phyloP scores from a whole-genome alignment of 805 yeast species.

The Candida sphagnicola region DNA sequence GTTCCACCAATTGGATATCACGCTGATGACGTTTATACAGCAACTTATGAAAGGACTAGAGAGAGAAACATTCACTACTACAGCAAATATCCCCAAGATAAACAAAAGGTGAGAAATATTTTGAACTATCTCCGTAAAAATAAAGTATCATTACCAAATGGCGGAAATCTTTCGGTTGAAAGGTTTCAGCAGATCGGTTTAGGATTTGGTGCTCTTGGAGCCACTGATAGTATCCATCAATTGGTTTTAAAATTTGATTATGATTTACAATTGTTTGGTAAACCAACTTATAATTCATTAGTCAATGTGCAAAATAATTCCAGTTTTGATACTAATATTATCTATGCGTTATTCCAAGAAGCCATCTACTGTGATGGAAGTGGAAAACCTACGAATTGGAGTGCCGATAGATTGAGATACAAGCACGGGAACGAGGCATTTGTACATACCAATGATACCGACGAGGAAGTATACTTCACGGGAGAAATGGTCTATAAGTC shows the following conservation, averaged over 20 bases:
- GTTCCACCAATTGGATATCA: slow-evolving; percentile 47
- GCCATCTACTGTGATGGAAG: slow-evolving; percentile 51
- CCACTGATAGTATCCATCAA: slow-evolving; percentile 44
- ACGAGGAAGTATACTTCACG: slow-evolving; percentile 38
- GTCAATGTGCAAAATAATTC: slow-evolving; percentile 25
- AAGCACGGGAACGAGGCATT: slow-evolving; percentile 20
- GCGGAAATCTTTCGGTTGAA: slow-evolving; percentile 46
- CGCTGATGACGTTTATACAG: slow-evolving; percentile 46
- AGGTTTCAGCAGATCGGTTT: slow-evolving; percentile 54
- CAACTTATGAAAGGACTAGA: slow-evolving; percentile 43
- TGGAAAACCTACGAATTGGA: slow-evolving; percentile 37
- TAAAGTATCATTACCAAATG: slow-evolving; percentile 42
- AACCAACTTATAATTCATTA: slow-evolving; percentile 37
- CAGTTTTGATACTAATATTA: slow-evolving; percentile 50
- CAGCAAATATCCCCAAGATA: slow-evolving; percentile 46
- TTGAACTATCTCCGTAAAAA: slow-evolving; percentile 26
- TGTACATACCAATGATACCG: slow-evolving; percentile 13
- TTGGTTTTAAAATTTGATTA: slow-evolving; percentile 37
- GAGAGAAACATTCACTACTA: slow-evolving; percentile 49
- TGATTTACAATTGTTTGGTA: slow-evolving; percentile 33
- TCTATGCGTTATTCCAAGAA: slow-evolving; percentile 56
- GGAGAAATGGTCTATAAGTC: slow-evolving; percentile 55
- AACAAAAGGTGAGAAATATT: slow-evolving; percentile 31
- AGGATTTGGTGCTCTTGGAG: slow-evolving; percentile 48
- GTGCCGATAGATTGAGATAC: slow-evolving; percentile 41